Base-by-base conservation (phyloP, 2,329 filamentous ascomycete genomes). In the Epichloe baconii region DNA sequence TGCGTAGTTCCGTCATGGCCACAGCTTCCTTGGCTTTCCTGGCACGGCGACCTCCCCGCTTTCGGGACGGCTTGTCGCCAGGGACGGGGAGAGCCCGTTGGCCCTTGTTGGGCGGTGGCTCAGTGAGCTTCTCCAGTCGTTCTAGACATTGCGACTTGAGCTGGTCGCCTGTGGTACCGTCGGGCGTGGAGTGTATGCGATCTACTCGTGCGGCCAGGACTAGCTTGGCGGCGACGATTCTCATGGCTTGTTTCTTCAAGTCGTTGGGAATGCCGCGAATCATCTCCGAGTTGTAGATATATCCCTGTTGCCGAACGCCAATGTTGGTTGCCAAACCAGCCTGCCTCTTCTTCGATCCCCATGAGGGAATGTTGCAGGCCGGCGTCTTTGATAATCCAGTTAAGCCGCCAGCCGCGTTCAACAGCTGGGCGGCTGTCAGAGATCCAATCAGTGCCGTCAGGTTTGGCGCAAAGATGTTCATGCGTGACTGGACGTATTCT, bases 401-500 rank as follows among this genome's bases (percentile, higher is more conserved):
- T 35, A 98, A 73, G 8, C 93, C 93, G 55, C 93, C 93, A 0
- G 89, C 86, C 53, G 88, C 88, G 67, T 96, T 96, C 61, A 98
- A 85, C n/a, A 98, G 79, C 68, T 97, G 91, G 4, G 93, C 93
- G 7, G 93, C 91, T 3, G 91, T 96, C 17, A 95, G 76, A 0
- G 91, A 93, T 17, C 93, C 93, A 52, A 98, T 86, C 17, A 98
- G 78, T 1, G 82, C 83, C 0, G 93, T 95, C 50, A 97, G 71
- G 61, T 98, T 98, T 0, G 93, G 93, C 4, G 93, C 93, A 64
- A 97, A 97, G 36, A 95, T 76, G 58, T 86, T 93, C 88, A 98
- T 97, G 55, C 93, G 86, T 37, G 91, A 96, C 68, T 96, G 88
- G 15, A 98, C 93, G 62, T 95, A 98, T 64, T 93, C 85, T 2